These are phyloP conservation scores for Zizania latifolia DNA, from an alignment of 176 grass and related monocot species.

Conservation along the genomic window DNA sequence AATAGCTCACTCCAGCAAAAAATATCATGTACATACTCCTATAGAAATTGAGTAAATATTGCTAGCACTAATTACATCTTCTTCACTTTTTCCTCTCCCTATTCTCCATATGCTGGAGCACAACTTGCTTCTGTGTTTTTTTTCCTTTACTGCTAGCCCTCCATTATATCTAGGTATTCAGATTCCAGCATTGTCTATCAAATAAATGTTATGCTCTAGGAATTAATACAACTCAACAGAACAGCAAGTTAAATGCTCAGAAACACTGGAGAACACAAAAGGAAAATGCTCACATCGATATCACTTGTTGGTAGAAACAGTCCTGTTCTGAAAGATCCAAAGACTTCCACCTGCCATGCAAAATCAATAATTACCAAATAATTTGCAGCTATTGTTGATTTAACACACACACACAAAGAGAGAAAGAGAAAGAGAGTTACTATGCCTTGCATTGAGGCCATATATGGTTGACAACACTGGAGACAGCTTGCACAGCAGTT, in stretches of 20 bases:
- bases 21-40: neutral
- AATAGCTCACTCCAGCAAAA: neutral
- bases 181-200: slow-evolving; percentile 5
- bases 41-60: neutral
- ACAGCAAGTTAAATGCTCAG: neutral
- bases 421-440: neutral
- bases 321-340: slow-evolving; percentile 96
- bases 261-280: slow-evolving; percentile 8
- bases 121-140: neutral
- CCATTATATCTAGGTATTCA: neutral
- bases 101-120: neutral
- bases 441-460: slow-evolving; percentile 80
- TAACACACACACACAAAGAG: neutral
- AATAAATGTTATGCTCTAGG: slow-evolving; percentile 5
- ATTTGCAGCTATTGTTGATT: neutral
- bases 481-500: slow-evolving; percentile 68
- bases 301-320: slow-evolving; percentile 94
- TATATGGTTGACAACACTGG: slow-evolving; percentile 80
- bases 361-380: slow-evolving; percentile 28
- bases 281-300: slow-evolving; percentile 56
- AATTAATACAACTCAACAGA: neutral
- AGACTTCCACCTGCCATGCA: slow-evolving; percentile 74
- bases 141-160: neutral
- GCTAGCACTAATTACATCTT: neutral
- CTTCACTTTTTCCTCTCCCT: slow-evolving; percentile 2